A percentile compares a stretch with the other conserved stretches of the same genome.
Conservation (phyloP, 129 eudicot genomes). For the Heracleum sosnowskyi region DNA sequence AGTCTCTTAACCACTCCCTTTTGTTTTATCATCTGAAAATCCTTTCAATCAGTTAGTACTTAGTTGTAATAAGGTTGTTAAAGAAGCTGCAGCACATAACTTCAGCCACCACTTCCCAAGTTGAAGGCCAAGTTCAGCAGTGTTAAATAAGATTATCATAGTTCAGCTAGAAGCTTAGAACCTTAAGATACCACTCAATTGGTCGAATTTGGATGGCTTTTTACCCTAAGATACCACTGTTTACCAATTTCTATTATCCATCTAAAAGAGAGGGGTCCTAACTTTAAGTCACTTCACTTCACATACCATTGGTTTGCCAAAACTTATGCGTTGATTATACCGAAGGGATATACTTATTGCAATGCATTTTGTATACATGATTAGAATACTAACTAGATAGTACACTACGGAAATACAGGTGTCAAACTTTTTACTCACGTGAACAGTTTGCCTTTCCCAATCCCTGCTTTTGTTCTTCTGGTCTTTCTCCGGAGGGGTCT, state of each 20-base stretch:
- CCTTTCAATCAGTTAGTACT: neutral
- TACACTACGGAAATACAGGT: neutral
- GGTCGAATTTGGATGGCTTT: neutral
- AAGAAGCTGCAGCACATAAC: neutral
- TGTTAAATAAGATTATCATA: neutral
- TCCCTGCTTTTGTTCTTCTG: neutral
- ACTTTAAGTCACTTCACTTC: no score
- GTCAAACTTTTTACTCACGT: neutral
- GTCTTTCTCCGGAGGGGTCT: neutral
- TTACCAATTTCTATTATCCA: no score
- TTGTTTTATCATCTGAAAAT: neutral
- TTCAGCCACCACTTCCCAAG: neutral
- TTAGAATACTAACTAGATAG: neutral
- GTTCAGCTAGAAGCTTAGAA: neutral
- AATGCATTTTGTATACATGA: neutral
- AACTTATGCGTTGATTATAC: neutral
- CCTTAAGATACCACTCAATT: no score
- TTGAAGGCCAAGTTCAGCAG: neutral
- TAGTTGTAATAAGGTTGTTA: neutral
- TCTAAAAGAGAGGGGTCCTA: neutral
- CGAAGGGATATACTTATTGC: neutral
- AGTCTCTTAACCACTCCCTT: neutral
- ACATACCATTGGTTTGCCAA: neutral
- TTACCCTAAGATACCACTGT: neutral
- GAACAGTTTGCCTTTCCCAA: neutral